Evolutionary conservation across 2,329 filamentous ascomycete genomes (phyloP).

Genomic region (Metarhizium robertsii): DNA sequence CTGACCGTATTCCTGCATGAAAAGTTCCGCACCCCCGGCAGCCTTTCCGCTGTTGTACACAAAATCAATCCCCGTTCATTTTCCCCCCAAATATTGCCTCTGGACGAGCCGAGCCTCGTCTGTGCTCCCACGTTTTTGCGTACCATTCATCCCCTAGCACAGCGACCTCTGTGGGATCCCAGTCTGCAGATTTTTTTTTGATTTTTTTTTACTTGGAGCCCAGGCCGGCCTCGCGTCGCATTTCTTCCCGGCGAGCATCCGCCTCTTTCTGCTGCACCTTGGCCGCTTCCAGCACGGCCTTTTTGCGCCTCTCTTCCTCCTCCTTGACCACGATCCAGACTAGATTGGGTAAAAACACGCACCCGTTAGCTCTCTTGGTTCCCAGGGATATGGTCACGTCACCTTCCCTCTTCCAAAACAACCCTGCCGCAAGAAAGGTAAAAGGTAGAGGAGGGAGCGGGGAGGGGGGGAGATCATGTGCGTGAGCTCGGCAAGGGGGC

Average conservation of each 20-base stretch:
- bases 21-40: neutral
- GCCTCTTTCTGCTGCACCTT: constrained; percentile 31
- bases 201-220: constrained; percentile 18
- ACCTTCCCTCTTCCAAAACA: too few relatives aligned
- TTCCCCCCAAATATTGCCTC: neutral
- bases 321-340: constrained; percentile 44
- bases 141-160: neutral
- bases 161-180: too few relatives aligned
- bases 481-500: neutral
- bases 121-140: neutral
- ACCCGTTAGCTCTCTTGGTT: neutral
- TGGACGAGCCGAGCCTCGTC: neutral
- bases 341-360: constrained; percentile 14
- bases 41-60: too few relatives aligned
- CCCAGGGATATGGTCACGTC: neutral
- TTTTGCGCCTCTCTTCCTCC: constrained; percentile 32
- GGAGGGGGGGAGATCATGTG: neutral
- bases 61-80: neutral
- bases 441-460: too few relatives aligned
- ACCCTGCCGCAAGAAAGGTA: too few relatives aligned
- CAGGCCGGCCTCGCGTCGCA: constrained; percentile 39
- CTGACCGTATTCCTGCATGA: neutral
- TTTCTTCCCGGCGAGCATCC: constrained; percentile 34
- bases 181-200: neutral
- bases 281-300: constrained; percentile 24